A percentile compares a stretch with the other conserved stretches of the same genome.
Conservation (phyloP, 768 basidiomycete species). For the Xerocomus spinulosus region DNA sequence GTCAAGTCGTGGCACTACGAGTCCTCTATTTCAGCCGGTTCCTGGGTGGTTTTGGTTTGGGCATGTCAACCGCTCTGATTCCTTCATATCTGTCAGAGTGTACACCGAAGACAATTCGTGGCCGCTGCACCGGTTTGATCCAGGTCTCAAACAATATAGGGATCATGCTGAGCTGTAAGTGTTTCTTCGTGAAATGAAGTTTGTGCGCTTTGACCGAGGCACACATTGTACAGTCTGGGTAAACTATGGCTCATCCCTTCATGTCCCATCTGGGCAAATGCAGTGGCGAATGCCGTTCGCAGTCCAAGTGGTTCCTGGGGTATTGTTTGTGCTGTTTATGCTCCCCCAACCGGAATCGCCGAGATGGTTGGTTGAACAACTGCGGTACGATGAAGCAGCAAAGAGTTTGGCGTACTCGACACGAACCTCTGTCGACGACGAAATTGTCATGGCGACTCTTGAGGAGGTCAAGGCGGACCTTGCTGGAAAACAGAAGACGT, state of each 20-base stretch:
- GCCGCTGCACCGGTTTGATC: slow-evolving; percentile 45
- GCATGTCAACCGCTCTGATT: slow-evolving; percentile 47
- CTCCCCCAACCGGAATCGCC: slow-evolving; percentile 52
- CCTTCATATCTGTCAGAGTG: slow-evolving; percentile 52
- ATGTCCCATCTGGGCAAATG: slow-evolving; percentile 35
- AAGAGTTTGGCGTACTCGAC: slow-evolving; percentile 35
- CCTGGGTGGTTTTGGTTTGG: slow-evolving; percentile 57
- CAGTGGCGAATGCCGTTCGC: slow-evolving; percentile 54
- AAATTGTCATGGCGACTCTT: slow-evolving; percentile 33
- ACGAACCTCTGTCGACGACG: slow-evolving; percentile 32
- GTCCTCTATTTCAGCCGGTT: slow-evolving; percentile 50
- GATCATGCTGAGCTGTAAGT: slow-evolving; percentile 35
- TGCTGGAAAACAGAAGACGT: slow-evolving; percentile 35
- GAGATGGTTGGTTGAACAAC: slow-evolving; percentile 50
- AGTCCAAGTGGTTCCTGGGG: slow-evolving; percentile 49
- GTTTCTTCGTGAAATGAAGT: not conserved
- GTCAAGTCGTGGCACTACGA: slow-evolving; percentile 29
- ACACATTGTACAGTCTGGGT: slow-evolving; percentile 39
- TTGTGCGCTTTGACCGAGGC: not conserved
- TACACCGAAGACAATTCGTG: slow-evolving; percentile 43
- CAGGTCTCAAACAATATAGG: slow-evolving; percentile 32
- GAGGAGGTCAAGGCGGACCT: slow-evolving; percentile 49
- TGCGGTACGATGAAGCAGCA: slow-evolving; percentile 39
- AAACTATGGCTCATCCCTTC: slow-evolving; percentile 40
- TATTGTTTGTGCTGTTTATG: slow-evolving; percentile 45